A percentile compares a stretch with the other conserved stretches of the same genome.
Conservation (phyloP, 1,139 yeast species). For the Saccharomyces hybrid region DNA sequence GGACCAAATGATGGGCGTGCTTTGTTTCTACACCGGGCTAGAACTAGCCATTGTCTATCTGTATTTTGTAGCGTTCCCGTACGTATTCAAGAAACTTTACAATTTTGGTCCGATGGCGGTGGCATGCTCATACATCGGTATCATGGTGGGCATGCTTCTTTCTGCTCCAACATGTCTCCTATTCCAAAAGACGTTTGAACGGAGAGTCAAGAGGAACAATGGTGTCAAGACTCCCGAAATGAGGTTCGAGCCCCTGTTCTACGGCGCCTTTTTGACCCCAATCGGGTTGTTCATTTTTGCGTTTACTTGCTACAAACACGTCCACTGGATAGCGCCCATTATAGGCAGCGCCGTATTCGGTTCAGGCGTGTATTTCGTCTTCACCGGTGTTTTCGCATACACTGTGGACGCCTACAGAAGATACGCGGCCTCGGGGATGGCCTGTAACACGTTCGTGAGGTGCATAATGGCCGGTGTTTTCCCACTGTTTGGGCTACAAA, state of each 20-base stretch:
- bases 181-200: conserved; percentile 33
- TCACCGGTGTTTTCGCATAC: conserved; percentile 52
- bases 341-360: conserved; percentile 59
- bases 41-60: conserved; percentile 53
- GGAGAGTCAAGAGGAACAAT: conserved; percentile 29
- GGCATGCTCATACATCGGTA: conserved; percentile 49
- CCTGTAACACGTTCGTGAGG: conserved; percentile 68
- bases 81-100: conserved; percentile 44
- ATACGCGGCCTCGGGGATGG: conserved; percentile 73
- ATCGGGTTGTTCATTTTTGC: conserved; percentile 71
- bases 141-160: conserved; percentile 42
- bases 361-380: conserved; percentile 47
- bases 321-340: conserved; percentile 72
- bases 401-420: conserved; percentile 55
- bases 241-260: conserved; percentile 48
- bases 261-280: conserved; percentile 43
- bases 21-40: conserved; percentile 58
- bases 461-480: conserved; percentile 66
- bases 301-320: conserved; percentile 52
- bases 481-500: conserved; percentile 61
- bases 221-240: conserved; percentile 51
- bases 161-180: conserved; percentile 32
- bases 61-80: conserved; percentile 58
- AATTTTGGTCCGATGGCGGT: conserved; percentile 42
- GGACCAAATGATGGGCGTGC: conserved; percentile 55